A percentile compares a stretch with the other conserved stretches of the same genome.
Conservation (phyloP, 2,329 filamentous ascomycete species). For the Fusarium sterilihyphosum region DNA sequence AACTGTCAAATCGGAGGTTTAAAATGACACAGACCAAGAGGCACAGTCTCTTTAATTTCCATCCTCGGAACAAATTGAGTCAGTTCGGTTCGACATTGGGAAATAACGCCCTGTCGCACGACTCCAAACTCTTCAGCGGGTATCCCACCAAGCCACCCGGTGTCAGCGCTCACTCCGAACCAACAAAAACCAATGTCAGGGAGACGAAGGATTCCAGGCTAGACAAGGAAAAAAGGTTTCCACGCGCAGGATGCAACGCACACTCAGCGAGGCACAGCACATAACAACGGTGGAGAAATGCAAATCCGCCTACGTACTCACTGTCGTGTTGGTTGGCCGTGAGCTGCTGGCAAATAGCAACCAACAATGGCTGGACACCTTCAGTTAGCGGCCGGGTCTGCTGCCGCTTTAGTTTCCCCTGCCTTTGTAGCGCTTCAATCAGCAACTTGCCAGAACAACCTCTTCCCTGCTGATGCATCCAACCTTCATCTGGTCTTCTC, state of each 20-base stretch:
- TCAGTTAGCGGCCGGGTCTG: background rate
- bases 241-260: constrained; percentile 1
- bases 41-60: background rate
- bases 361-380: background rate
- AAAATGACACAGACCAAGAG: background rate
- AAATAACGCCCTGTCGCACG: background rate
- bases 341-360: background rate
- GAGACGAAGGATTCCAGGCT: background rate
- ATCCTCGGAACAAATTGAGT: background rate
- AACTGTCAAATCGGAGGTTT: background rate
- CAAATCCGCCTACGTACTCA: background rate
- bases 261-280: background rate
- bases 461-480: background rate
- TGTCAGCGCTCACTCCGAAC: background rate
- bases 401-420: background rate
- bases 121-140: background rate
- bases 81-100: background rate
- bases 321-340: background rate
- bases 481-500: background rate
- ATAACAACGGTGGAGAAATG: constrained; percentile 8
- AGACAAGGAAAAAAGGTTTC: background rate
- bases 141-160: constrained; percentile 1
- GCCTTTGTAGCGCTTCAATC: constrained; percentile 10
- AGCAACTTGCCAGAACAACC: background rate
- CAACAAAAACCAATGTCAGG: background rate